Evolutionary conservation across 768 basidiomycete species (phyloP).

Genomic region (Lentinula sp.): DNA sequence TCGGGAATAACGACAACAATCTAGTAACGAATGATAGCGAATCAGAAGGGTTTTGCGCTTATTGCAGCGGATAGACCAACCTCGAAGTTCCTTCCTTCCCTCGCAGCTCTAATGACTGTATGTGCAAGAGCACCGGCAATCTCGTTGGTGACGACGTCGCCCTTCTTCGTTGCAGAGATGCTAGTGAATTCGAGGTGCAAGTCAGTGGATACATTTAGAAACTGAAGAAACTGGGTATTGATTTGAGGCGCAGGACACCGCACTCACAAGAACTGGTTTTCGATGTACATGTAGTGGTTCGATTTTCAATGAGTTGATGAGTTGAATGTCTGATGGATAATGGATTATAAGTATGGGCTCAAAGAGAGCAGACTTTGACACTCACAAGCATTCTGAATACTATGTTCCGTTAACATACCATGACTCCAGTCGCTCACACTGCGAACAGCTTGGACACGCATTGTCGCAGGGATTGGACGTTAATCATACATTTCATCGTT

Average conservation of each 20-base stretch:
- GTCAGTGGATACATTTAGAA: neutral
- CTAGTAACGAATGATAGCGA: slow-evolving; percentile 25
- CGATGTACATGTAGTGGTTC: slow-evolving; percentile 89
- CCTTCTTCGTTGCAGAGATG: slow-evolving; percentile 65
- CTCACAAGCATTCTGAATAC: slow-evolving; percentile 91
- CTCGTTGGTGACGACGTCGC: slow-evolving; percentile 70
- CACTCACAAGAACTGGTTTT: slow-evolving; percentile 87
- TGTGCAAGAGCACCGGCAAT: slow-evolving; percentile 81
- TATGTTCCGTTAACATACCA: slow-evolving; percentile 83
- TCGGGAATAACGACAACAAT: slow-evolving; percentile 88
- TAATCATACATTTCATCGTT: slow-evolving; percentile 37
- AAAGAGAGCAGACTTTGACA: slow-evolving; percentile 10
- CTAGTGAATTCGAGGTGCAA: slow-evolving; percentile 26
- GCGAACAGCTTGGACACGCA: slow-evolving; percentile 75
- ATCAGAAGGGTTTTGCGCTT: neutral
- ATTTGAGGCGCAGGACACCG: neutral
- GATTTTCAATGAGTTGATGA: slow-evolving; percentile 86
- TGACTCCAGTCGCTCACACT: slow-evolving; percentile 93
- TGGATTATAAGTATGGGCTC: too few species aligned
- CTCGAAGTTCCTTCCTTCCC: slow-evolving; percentile 70
- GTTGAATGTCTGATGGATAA: slow-evolving; percentile 48
- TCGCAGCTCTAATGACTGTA: slow-evolving; percentile 76
- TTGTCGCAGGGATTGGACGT: slow-evolving; percentile 40
- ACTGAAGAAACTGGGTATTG: slow-evolving; percentile 6
- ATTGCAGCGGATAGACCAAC: slow-evolving; percentile 25